phyloP scores from a whole-genome alignment of 2,329 filamentous ascomycete species.

The Chaetomiaceae sp. region DNA sequence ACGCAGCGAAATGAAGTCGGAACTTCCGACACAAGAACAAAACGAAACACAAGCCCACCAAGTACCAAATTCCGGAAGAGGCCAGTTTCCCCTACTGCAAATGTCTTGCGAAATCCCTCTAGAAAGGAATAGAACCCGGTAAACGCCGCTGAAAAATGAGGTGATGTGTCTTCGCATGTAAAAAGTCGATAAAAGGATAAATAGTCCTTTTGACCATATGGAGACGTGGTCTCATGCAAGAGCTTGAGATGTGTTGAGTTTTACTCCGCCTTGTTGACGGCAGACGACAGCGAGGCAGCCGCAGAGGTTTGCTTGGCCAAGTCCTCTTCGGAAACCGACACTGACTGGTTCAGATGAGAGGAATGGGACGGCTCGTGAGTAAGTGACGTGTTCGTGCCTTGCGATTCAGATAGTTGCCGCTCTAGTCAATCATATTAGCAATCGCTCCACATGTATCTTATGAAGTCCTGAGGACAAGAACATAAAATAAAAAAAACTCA shows the following conservation, averaged over 20 bases:
- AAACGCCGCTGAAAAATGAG: neutral
- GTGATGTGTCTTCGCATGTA: neutral
- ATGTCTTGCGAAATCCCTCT: neutral
- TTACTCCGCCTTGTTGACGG: neutral
- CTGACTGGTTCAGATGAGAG: slow-evolving; percentile 46
- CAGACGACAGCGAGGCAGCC: neutral
- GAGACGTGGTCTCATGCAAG: neutral
- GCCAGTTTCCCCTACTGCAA: neutral
- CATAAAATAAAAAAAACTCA: slow-evolving; percentile 34
- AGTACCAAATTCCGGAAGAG: neutral
- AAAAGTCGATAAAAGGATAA: too few species aligned
- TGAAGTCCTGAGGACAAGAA: too few species aligned
- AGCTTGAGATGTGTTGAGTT: neutral
- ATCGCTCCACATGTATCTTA: too few species aligned
- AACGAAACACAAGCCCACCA: neutral
- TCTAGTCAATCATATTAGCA: slow-evolving; percentile 34
- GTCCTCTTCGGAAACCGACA: slow-evolving; percentile 42
- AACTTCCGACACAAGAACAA: too few species aligned
- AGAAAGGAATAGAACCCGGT: neutral
- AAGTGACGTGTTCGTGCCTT: slow-evolving; percentile 31
- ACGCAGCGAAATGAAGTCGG: too few species aligned
- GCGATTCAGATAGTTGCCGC: slow-evolving; percentile 47
- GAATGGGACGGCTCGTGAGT: slow-evolving; percentile 47
- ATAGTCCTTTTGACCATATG: too few species aligned
- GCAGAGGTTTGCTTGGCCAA: slow-evolving; percentile 8